Evolutionary conservation across 129 eudicot species (phyloP), one percentile per base, ranked within the genome.

Genomic region (Pseudognaphalium luteoalbum): DNA sequence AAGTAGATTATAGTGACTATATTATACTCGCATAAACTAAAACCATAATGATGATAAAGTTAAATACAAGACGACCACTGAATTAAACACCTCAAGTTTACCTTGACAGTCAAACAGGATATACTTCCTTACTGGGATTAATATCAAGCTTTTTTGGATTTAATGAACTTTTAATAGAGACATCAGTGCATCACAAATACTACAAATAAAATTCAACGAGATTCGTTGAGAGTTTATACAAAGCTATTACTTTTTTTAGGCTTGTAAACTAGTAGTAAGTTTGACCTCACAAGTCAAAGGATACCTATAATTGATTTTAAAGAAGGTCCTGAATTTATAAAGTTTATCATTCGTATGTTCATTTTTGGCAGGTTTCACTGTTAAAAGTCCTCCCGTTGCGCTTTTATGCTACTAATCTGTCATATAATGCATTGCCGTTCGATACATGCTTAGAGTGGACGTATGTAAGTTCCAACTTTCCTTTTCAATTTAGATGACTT

Each of bases 321-420:
- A 66, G 14, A 52, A 71, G 29, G 21, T 62, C 10, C 28, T 41
- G 64, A 11, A 69, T 34, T 51, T 39, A 1, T 5, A 3, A 9
- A 16, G 5, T 68, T 78, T 41, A 41, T 20, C 19, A 30, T 32
- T 16, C 28, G 21, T 19, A 76, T 75, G 37, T 33, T 79, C 58
- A 21, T 77, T 54, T 74, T 75, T 51, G 52, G 11, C 91, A 94
- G 98, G 97, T 86, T 62, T 83, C 76, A 44, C 29, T 94, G 63
- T 74, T 94, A 63, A 91, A 87, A 85, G 83, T 87, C 75, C 44
- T 87, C 30, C 97, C 91, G 1, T 77, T 94, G 86, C 97, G 98
- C 65, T 81, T 94, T 10, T 94, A 87, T 84, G 96, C 93, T 70
- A 89, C 96, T 47, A 76, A 67, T 70, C 63, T 89, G 70, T 54